Percentiles rank a stretch among this genome's conserved stretches.
Conservation (phyloP, 1,284 basidiomycete genomes). For the Lentinus polychrous region DNA sequence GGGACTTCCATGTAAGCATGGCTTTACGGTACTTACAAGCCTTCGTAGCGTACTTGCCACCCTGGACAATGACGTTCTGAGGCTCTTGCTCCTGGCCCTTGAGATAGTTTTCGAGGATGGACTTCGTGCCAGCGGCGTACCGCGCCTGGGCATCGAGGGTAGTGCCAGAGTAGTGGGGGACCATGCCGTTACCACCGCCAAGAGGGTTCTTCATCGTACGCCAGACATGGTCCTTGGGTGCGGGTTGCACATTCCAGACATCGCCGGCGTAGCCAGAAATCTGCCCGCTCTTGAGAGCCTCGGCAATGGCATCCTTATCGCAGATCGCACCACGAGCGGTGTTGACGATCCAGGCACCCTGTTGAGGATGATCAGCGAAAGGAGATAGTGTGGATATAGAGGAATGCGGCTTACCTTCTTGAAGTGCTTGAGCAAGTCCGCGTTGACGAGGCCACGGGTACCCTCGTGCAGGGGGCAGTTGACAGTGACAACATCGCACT, state of each 20-base stretch:
- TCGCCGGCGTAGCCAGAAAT: slow-evolving; percentile 67
- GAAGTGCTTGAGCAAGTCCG: slow-evolving; percentile 77
- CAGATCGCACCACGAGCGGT: slow-evolving; percentile 17
- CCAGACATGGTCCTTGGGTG: slow-evolving; percentile 84
- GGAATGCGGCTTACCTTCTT: slow-evolving; percentile 25
- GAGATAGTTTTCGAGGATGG: slow-evolving; percentile 80
- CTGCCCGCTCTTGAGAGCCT: slow-evolving; percentile 50
- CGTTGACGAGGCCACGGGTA: slow-evolving; percentile 73
- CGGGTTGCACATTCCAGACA: slow-evolving; percentile 79
- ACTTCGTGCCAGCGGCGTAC: slow-evolving; percentile 77
- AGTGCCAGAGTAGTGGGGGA: slow-evolving; percentile 83
- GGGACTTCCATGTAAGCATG: not conserved
- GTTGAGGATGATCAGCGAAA: slow-evolving; percentile 16
- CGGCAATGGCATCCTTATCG: slow-evolving; percentile 16
- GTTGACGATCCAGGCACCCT: slow-evolving; percentile 29
- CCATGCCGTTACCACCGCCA: slow-evolving; percentile 80
- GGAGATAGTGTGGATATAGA: no score
- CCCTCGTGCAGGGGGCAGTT: slow-evolving; percentile 89
- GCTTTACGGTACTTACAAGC: slow-evolving; percentile 3
- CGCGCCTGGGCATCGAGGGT: slow-evolving; percentile 89
- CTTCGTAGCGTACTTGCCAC: slow-evolving; percentile 4
- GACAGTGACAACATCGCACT: slow-evolving; percentile 75
- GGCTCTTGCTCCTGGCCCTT: slow-evolving; percentile 62
- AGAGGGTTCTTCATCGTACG: slow-evolving; percentile 76
- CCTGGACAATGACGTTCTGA: slow-evolving; percentile 76